These are phyloP conservation scores for Penicillium mononematosum DNA, from an alignment of 495 filamentous ascomycete species.

Conservation along the genomic window DNA sequence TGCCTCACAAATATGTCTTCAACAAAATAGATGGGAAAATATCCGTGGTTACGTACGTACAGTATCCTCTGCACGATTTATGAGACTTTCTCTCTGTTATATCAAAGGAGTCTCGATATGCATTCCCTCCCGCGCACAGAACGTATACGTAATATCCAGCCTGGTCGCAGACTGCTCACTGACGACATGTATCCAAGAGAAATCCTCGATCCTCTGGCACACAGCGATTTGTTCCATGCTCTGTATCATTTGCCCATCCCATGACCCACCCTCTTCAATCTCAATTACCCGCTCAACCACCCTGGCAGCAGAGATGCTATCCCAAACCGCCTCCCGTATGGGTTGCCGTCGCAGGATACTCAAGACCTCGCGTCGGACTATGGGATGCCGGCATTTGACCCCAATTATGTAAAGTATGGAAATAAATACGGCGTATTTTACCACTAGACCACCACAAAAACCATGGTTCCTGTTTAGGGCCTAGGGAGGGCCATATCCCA, in stretches of 20 bases:
- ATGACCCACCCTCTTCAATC: constrained; percentile 19
- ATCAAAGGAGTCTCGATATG: constrained; percentile 25
- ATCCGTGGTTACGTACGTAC: too few relatives aligned
- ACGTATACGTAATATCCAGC: constrained; percentile 32
- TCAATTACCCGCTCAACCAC: constrained; percentile 32
- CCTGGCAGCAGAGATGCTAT: constrained; percentile 29
- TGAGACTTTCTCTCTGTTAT: background rate
- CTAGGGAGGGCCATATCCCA: too few relatives aligned
- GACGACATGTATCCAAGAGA: constrained; percentile 22
- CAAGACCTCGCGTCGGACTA: constrained; percentile 23
- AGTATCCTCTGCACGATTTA: too few relatives aligned
- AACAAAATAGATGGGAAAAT: too few relatives aligned
- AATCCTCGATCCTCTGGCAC: constrained; percentile 28
- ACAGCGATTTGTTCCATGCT: constrained; percentile 26
- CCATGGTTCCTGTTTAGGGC: too few relatives aligned
- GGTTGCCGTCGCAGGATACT: constrained; percentile 27
- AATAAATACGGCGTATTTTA: too few relatives aligned
- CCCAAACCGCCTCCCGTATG: constrained; percentile 33
- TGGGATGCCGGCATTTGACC: constrained; percentile 32
- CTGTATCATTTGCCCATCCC: constrained; percentile 14
- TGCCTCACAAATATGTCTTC: too few relatives aligned
- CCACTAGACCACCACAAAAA: too few relatives aligned
- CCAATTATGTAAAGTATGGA: constrained; percentile 34
- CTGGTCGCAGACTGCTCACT: constrained; percentile 19
- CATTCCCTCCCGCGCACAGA: constrained; percentile 21